Percentiles rank a stretch among this genome's conserved stretches.
Evolutionary conservation across 257 asterid species (phyloP).

Genomic region (Agastache rugosa): DNA sequence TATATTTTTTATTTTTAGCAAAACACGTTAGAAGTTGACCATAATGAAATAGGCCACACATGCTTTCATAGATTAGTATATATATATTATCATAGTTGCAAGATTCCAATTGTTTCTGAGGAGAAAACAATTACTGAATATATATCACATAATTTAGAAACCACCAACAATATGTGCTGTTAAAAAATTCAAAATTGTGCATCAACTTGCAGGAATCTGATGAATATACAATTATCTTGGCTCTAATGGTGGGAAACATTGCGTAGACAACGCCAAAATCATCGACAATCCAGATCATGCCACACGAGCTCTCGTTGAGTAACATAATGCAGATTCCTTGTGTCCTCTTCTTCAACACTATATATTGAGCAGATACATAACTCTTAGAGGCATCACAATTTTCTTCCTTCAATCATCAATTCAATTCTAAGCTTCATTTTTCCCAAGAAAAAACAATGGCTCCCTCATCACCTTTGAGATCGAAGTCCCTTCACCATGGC

Average conservation of each 20-base stretch:
- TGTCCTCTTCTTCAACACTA: conserved; percentile 10
- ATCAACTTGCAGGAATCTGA: conserved; percentile 6
- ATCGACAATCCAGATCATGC: conserved; percentile 31
- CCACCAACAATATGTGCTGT: no score
- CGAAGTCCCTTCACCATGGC: conserved; percentile 46
- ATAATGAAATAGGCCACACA: background rate
- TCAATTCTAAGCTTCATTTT: conserved; percentile 19
- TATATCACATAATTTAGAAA: background rate
- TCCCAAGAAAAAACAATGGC: conserved; percentile 38
- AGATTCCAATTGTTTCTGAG: background rate
- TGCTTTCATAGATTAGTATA: background rate
- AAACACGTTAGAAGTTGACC: no score
- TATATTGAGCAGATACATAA: conserved; percentile 8
- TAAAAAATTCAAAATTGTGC: background rate
- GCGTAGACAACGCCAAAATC: conserved; percentile 29
- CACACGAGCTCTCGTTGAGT: conserved; percentile 3
- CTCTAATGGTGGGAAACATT: conserved; percentile 31
- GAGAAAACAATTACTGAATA: background rate
- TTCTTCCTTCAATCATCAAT: conserved; percentile 18
- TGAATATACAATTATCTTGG: conserved; percentile 16
- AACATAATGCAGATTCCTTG: conserved; percentile 15
- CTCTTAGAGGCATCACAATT: conserved; percentile 15
- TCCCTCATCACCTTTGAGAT: conserved; percentile 48
- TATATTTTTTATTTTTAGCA: no score
- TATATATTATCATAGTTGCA: background rate